phyloP scores from a whole-genome alignment of 2,329 filamentous ascomycete genomes.

The Grosmannia huntii region DNA sequence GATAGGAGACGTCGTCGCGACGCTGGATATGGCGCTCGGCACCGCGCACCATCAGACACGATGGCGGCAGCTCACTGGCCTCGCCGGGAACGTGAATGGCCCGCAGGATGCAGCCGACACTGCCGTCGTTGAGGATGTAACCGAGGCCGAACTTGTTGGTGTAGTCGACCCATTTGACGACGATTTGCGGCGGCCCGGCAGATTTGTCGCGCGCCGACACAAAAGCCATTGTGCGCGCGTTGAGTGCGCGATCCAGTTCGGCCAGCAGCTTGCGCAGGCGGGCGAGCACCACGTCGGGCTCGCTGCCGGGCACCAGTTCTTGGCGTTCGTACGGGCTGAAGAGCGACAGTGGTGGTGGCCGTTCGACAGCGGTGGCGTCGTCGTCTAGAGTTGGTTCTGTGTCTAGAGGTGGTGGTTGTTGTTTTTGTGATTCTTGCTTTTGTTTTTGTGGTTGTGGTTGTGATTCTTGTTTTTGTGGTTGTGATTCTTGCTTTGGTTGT shows the following conservation, averaged over 20 bases:
- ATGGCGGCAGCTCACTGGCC: slow-evolving; percentile 47
- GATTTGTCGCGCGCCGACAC: slow-evolving; percentile 37
- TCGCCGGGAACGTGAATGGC: slow-evolving; percentile 36
- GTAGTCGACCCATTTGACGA: slow-evolving; percentile 79
- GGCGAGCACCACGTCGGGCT: slow-evolving; percentile 44
- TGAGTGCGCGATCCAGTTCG: slow-evolving; percentile 50
- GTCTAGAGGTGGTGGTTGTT: neutral
- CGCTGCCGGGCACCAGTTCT: slow-evolving; percentile 35
- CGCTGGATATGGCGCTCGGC: slow-evolving; percentile 59
- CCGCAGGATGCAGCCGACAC: slow-evolving; percentile 57
- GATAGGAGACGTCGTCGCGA: slow-evolving; percentile 40
- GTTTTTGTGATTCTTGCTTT: neutral
- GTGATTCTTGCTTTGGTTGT: neutral
- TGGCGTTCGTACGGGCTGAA: slow-evolving; percentile 43
- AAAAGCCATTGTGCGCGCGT: slow-evolving; percentile 49
- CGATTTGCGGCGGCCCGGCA: slow-evolving; percentile 45
- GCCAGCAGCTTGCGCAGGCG: slow-evolving; percentile 43
- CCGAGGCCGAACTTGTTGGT: slow-evolving; percentile 77
- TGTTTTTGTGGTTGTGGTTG: neutral
- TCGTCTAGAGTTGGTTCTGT: neutral
- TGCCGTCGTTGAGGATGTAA: slow-evolving; percentile 73
- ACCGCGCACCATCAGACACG: slow-evolving; percentile 57
- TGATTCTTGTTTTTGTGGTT: neutral
- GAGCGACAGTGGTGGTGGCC: slow-evolving; percentile 29
- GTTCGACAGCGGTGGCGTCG: slow-evolving; percentile 1